Percentiles rank a stretch among this genome's conserved stretches.
phyloP scores from a whole-genome alignment of 768 basidiomycete species.

The Phallus indusiatus region DNA sequence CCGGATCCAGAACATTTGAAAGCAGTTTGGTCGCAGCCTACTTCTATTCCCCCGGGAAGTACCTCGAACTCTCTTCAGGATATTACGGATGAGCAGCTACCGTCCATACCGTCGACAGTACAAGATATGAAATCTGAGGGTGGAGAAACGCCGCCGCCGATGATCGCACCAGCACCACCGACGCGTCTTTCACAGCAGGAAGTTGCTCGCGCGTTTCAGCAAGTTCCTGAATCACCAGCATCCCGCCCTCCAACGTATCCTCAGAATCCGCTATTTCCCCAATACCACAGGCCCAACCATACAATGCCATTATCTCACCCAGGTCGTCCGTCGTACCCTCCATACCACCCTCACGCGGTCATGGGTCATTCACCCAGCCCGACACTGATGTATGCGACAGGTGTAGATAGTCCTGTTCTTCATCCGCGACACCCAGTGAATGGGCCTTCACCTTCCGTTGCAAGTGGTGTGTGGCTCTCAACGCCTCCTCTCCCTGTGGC shows the following conservation, averaged over 20 bases:
- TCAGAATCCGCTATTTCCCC: slow-evolving; percentile 4
- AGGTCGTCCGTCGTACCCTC: slow-evolving; percentile 46
- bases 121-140: slow-evolving; percentile 85
- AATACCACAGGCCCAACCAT: slow-evolving; percentile 11
- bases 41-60: slow-evolving; percentile 50
- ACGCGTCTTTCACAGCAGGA: slow-evolving; percentile 76
- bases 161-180: slow-evolving; percentile 39
- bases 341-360: slow-evolving; percentile 58
- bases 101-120: slow-evolving; percentile 66
- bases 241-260: slow-evolving; percentile 9
- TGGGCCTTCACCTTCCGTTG: slow-evolving; percentile 51
- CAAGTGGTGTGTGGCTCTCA: slow-evolving; percentile 59
- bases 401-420: slow-evolving; percentile 55
- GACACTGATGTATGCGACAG: slow-evolving; percentile 47
- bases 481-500: slow-evolving; percentile 37
- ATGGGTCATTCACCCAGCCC: slow-evolving; percentile 65
- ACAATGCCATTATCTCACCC: slow-evolving; percentile 26
- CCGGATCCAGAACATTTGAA: slow-evolving; percentile 82
- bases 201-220: slow-evolving; percentile 80
- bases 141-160: slow-evolving; percentile 68
- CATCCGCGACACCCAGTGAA: slow-evolving; percentile 39
- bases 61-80: slow-evolving; percentile 75
- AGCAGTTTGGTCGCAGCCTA: slow-evolving; percentile 74
- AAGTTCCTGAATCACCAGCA: slow-evolving; percentile 59
- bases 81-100: slow-evolving; percentile 67